Conservation (phyloP, 345 rosid genomes). For the Isatis tinctoria region DNA sequence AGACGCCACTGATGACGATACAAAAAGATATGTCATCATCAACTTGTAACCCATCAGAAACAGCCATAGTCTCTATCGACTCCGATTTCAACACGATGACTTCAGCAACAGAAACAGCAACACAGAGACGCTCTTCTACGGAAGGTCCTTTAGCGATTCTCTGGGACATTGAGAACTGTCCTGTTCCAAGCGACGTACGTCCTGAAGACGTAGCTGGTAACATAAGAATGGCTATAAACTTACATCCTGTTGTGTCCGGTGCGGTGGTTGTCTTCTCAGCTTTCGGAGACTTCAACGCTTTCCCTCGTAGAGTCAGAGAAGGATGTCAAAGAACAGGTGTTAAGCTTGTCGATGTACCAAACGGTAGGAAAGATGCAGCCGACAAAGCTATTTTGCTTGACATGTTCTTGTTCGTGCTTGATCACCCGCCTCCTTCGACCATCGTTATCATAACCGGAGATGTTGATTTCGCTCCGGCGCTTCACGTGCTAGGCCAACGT, state of each 20-base stretch:
- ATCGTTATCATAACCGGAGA: slow-evolving; percentile 93
- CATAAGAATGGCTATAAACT: slow-evolving; percentile 82
- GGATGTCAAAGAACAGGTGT: slow-evolving; percentile 99
- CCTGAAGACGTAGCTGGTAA: slow-evolving; percentile 92
- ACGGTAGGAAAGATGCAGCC: slow-evolving; percentile 95
- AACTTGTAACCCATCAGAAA: slow-evolving; percentile 9
- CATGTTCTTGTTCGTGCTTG: slow-evolving; percentile 94
- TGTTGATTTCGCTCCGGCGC: slow-evolving; percentile 94
- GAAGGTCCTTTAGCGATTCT: slow-evolving; percentile 82
- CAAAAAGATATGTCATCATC: slow-evolving; percentile 14
- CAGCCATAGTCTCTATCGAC: slow-evolving; percentile 24
- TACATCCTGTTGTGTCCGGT: slow-evolving; percentile 82
- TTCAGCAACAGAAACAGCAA: neutral
- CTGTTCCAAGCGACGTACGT: slow-evolving; percentile 84
- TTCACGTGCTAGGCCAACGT: slow-evolving; percentile 92
- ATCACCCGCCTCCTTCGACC: slow-evolving; percentile 81
- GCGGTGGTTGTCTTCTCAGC: slow-evolving; percentile 80
- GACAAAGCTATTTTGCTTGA: slow-evolving; percentile 95
- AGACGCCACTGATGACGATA: neutral
- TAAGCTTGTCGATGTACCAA: slow-evolving; percentile 89
- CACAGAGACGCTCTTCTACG: slow-evolving; percentile 20
- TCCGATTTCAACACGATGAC: slow-evolving; percentile 38
- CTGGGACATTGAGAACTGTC: slow-evolving; percentile 97
- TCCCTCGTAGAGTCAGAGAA: slow-evolving; percentile 90
- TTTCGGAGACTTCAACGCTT: slow-evolving; percentile 91